phyloP scores from a whole-genome alignment of 148 eudicot genomes.

The Mesembryanthemum crystallinum region DNA sequence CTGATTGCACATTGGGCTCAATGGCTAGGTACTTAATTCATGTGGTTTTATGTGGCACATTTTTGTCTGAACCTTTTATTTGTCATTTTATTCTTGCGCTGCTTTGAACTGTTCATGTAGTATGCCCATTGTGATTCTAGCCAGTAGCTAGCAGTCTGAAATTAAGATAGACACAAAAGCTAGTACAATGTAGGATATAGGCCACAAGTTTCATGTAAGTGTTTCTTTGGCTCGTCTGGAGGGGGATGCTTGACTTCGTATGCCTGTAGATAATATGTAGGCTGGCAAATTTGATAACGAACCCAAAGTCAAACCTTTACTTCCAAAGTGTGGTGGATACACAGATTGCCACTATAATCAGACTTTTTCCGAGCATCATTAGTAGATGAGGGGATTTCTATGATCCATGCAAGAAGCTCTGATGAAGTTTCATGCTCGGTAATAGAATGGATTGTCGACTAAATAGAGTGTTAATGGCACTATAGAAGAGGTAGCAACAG shows the following conservation, averaged over 20 bases:
- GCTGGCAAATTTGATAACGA: too few relatives aligned
- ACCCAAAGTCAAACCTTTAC: too few relatives aligned
- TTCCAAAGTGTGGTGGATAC: too few relatives aligned
- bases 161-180: not conserved
- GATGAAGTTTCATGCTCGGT: not conserved
- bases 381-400: not conserved
- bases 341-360: too few relatives aligned
- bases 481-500: not conserved
- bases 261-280: not conserved
- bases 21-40: slow-evolving; percentile 69
- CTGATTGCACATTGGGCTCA: slow-evolving; percentile 93
- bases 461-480: not conserved
- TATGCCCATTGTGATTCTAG: not conserved
- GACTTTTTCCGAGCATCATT: too few relatives aligned
- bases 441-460: too few relatives aligned
- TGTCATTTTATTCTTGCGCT: not conserved
- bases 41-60: not conserved
- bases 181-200: not conserved
- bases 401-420: not conserved
- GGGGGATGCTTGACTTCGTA: not conserved
- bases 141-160: not conserved
- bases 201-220: not conserved
- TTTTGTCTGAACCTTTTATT: not conserved
- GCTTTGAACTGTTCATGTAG: too few relatives aligned
- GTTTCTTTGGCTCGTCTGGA: not conserved